Evolutionary conservation across 805 yeast species (phyloP), one percentile per base, ranked within the genome.

Genomic region (Saccharomycopsis microspora): DNA sequence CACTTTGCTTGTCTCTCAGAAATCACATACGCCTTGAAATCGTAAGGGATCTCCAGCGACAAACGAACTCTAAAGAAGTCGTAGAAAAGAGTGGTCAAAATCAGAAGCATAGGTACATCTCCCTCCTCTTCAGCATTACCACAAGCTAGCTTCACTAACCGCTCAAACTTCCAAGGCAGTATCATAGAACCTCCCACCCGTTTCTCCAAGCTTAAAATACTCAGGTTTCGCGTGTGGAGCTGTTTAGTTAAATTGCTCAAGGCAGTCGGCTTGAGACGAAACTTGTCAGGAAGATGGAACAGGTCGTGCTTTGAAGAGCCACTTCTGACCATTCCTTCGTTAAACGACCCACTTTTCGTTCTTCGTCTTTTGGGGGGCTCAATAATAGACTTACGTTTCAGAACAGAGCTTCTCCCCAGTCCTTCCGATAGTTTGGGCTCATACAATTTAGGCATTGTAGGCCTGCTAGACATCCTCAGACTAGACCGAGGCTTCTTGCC

Each of bases 51-150:
- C 39, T 3, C 45, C 44, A 32, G 41, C 39, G 28, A 41, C 8
- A 43, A 11, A 28, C 43, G 43, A 10, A 52, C 51, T 11, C 43
- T 59, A 56, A 47, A 65, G 49, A 50, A 53, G 32, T 71, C 67
- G 49, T 68, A 69, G 58, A 83, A 80, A 35, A 84, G 57, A 30
- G 80, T 55, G 0, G 80, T 66, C 35, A 84, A 54, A 0, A 82
- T 70, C 4, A 83, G 72, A 51, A 81, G 69, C 70, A 79, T 66
- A 9, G 80, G 64, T 11, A 80, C 56, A 58, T 84, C 87, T 1
- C 90, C 90, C 54, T 80, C 83, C 5, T 61, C 60, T 4, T 73
- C 59, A 40, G 82, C 74, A 61, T 74, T 80, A 28, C 70, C 70
- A n/a, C 76, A 61, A 0, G 79, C 76, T 54, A 75, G 66, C 42